These are phyloP conservation scores for Ilyonectria sp. DNA, from an alignment of 2,329 filamentous ascomycete genomes.

Conservation along the genomic window DNA sequence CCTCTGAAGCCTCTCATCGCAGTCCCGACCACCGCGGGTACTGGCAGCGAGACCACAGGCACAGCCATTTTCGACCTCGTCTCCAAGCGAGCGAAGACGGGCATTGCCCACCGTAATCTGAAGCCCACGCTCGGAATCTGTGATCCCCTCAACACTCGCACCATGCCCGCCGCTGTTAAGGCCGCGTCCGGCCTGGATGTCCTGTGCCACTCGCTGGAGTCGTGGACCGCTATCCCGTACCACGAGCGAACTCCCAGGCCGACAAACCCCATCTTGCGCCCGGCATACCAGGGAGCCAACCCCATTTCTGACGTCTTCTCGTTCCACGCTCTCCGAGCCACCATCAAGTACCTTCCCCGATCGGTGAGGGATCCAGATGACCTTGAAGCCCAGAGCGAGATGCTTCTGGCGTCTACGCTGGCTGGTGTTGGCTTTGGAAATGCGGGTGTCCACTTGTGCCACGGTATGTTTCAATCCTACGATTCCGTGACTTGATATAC, in stretches of 20 bases:
- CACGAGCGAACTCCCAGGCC: conserved; percentile 88
- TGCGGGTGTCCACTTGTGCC: conserved; percentile 88
- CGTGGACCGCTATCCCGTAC: conserved; percentile 98
- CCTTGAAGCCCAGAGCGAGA: conserved; percentile 91
- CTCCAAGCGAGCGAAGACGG: conserved; percentile 91
- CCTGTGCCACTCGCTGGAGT: conserved; percentile 94
- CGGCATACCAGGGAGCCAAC: conserved; percentile 97
- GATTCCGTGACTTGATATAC: background rate
- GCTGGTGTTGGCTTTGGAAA: conserved; percentile 98
- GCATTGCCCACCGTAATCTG: conserved; percentile 93
- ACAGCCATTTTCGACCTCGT: conserved; percentile 98
- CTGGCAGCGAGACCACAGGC: conserved; percentile 94
- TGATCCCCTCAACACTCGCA: conserved; percentile 89
- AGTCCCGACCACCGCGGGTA: conserved; percentile 87
- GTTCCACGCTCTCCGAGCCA: conserved; percentile 84
- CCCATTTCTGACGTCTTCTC: conserved; percentile 99
- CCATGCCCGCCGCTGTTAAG: conserved; percentile 96
- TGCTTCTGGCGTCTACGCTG: conserved; percentile 94
- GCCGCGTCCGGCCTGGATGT: conserved; percentile 94
- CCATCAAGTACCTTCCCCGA: conserved; percentile 92
- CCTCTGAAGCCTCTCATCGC: conserved; percentile 84
- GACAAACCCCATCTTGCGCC: conserved; percentile 88
- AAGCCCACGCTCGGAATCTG: conserved; percentile 95
- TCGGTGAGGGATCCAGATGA: conserved; percentile 92
- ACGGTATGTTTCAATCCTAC: conserved; percentile 60